Evolutionary conservation across 257 asterid species (phyloP).

Genomic region (Gentiana dahurica): DNA sequence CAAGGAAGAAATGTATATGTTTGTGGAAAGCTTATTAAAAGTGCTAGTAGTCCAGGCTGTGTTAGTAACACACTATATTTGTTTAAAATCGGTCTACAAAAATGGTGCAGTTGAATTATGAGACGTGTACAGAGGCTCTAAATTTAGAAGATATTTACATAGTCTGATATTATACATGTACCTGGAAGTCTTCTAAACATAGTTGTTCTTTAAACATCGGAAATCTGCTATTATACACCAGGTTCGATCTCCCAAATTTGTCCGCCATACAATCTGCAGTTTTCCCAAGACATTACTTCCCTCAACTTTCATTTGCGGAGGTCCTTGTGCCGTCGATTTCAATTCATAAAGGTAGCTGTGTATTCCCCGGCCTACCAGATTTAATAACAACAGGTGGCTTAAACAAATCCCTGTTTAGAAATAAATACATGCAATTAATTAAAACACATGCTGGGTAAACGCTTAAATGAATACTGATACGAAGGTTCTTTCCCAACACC

Average conservation of each 20-base stretch:
- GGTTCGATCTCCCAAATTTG: constrained; percentile 98
- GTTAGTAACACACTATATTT: too few species aligned
- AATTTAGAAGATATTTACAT: too few species aligned
- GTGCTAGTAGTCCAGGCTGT: too few species aligned
- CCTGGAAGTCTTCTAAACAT: too few species aligned
- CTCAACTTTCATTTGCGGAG: constrained; percentile 52
- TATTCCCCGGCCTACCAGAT: constrained; percentile 89
- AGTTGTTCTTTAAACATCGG: too few species aligned
- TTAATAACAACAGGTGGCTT: constrained; percentile 72
- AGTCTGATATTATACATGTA: too few species aligned
- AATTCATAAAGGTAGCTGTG: constrained; percentile 83
- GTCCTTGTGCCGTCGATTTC: constrained; percentile 52
- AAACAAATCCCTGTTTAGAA: constrained; percentile 44
- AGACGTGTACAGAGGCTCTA: too few species aligned
- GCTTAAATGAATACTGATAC: background rate
- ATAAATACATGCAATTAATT: background rate
- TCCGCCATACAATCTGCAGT: constrained; percentile 97
- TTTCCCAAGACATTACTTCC: constrained; percentile 93
- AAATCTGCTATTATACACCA: too few species aligned
- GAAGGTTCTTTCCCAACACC: constrained; percentile 3
- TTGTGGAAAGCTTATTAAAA: too few species aligned
- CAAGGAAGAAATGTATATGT: too few species aligned
- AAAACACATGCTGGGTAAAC: background rate
- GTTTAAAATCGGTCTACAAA: too few species aligned
- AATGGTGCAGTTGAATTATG: too few species aligned